Evolutionary conservation across 495 filamentous ascomycete genomes (phyloP).

Genomic region (Apodospora peruviana): DNA sequence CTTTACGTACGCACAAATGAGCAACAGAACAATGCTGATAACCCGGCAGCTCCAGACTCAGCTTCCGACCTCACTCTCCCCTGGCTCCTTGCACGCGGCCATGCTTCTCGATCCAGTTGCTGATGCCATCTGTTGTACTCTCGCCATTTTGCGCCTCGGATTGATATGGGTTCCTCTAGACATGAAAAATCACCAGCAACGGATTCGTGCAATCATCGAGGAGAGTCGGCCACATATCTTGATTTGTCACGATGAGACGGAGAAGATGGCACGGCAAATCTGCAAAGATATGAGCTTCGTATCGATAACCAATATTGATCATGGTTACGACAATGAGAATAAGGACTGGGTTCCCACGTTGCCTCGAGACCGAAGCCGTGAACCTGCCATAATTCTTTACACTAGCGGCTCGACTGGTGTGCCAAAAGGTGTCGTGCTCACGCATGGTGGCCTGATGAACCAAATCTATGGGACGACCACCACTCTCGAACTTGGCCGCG

Average conservation of each 20-base stretch:
- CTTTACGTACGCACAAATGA: no score
- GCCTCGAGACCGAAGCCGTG: no score
- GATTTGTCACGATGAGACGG: no score
- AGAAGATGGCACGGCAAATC: no score
- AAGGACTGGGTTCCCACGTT: no score
- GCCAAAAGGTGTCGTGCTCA: constrained; percentile 41
- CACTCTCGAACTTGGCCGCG: background rate
- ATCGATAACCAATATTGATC: no score
- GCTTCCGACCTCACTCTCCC: no score
- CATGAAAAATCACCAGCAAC: background rate
- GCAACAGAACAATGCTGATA: no score
- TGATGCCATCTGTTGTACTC: constrained; percentile 22
- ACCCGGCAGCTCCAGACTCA: no score
- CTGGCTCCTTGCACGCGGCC: no score
- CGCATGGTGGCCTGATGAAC: constrained; percentile 17
- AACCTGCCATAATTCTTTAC: constrained; percentile 36
- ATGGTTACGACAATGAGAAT: no score
- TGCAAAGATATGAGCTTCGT: no score
- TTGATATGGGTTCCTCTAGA: constrained; percentile 11
- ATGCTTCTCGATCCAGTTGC: constrained; percentile 10
- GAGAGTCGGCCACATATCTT: background rate
- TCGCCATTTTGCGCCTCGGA: background rate
- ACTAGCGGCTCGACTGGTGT: constrained; percentile 43
- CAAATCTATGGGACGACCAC: constrained; percentile 7
- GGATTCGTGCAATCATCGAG: background rate